A percentile compares a stretch with the other conserved stretches of the same genome.
Conservation (phyloP, 1,284 basidiomycete species). For the Phlebopus sp. region DNA sequence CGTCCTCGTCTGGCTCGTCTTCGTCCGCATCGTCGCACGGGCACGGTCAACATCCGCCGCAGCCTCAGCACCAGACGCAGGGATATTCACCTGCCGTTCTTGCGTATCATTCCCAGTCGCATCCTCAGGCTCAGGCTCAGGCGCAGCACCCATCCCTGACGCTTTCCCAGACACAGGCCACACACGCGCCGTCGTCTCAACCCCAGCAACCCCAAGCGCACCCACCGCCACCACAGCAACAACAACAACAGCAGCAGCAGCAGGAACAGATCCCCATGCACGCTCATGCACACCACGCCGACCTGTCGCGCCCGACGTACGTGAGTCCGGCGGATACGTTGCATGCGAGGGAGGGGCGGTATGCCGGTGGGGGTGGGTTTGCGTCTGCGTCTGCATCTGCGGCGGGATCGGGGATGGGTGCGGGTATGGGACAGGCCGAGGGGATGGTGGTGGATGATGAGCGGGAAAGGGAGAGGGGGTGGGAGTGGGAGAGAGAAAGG, state of each 20-base stretch:
- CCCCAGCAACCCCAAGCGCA: slow-evolving; percentile 19
- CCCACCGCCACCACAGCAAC: slow-evolving; percentile 15
- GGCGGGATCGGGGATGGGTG: slow-evolving; percentile 20
- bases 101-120: too few relatives aligned
- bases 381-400: too few relatives aligned
- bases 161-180: slow-evolving; percentile 15
- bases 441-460: slow-evolving; percentile 1
- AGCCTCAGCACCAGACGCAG: slow-evolving; percentile 7
- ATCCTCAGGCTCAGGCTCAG: slow-evolving; percentile 3
- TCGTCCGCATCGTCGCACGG: too few relatives aligned
- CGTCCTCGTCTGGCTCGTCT: too few relatives aligned
- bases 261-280: slow-evolving; percentile 20
- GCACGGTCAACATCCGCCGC: not conserved
- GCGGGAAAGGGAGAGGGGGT: slow-evolving; percentile 22
- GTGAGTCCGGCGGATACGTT: slow-evolving; percentile 31
- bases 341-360: slow-evolving; percentile 25
- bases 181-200: too few relatives aligned
- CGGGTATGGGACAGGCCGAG: slow-evolving; percentile 11
- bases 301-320: slow-evolving; percentile 22
- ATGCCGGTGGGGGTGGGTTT: not conserved
- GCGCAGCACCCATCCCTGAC: too few relatives aligned
- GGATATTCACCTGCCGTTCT: too few relatives aligned
- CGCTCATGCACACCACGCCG: slow-evolving; percentile 14
- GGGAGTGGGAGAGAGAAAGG: slow-evolving; percentile 25
- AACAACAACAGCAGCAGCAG: slow-evolving; percentile 20